Conservation (phyloP, 179 eudicot species). For the Dionaea muscipula region DNA sequence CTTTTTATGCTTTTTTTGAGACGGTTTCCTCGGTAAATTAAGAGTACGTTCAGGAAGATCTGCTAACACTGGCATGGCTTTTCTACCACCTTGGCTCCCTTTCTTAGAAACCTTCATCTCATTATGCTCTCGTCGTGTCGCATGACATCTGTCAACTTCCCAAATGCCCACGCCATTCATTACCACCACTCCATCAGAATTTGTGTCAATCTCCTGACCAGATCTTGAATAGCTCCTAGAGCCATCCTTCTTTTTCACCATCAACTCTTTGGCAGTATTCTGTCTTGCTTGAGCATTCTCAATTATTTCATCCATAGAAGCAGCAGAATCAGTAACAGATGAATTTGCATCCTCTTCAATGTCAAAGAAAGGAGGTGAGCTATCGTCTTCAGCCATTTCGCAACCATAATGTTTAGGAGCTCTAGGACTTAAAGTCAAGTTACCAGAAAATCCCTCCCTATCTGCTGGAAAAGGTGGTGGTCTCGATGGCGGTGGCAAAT, state of each 20-base stretch:
- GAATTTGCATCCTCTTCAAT: conserved; percentile 57
- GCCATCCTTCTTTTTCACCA: conserved; percentile 43
- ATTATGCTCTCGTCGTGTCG: conserved; percentile 16
- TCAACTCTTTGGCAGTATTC: conserved; percentile 42
- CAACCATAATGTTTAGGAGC: conserved; percentile 31
- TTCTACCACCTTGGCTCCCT: conserved; percentile 21
- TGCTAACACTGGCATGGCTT: conserved; percentile 15
- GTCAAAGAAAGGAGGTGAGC: conserved; percentile 49
- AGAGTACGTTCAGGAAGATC: conserved; percentile 19
- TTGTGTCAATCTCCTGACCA: conserved; percentile 20
- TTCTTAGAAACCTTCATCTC: conserved; percentile 20
- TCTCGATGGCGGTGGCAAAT: conserved; percentile 51
- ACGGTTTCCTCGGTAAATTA: conserved; percentile 18
- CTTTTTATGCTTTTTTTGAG: conserved; percentile 20
- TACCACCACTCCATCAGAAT: conserved; percentile 20
- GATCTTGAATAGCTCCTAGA: conserved; percentile 20
- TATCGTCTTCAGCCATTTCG: conserved; percentile 24
- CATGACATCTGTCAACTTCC: conserved; percentile 23
- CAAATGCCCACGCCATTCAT: conserved; percentile 12
- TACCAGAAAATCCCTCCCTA: conserved; percentile 20
- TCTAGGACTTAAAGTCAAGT: conserved; percentile 21
- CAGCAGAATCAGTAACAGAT: conserved; percentile 57
- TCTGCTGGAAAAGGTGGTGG: conserved; percentile 39
- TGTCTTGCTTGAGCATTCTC: conserved; percentile 53
- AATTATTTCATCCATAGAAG: conserved; percentile 61